These are phyloP conservation scores for Escallonia herrerae DNA, from an alignment of 129 eudicot genomes.

Conservation along the genomic window DNA sequence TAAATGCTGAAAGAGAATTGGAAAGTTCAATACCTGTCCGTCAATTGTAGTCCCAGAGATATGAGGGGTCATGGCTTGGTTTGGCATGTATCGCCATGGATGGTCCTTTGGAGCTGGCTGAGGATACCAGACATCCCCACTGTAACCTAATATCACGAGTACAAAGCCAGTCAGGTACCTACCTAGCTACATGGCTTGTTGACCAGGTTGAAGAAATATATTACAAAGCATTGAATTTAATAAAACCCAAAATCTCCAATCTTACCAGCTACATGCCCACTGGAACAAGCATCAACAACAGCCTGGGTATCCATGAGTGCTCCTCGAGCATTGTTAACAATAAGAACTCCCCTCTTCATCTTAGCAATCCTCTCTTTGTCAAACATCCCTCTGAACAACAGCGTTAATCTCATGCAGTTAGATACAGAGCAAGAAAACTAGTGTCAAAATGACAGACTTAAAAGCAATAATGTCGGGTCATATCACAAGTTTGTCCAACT, in stretches of 20 bases:
- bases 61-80: constrained; percentile 99
- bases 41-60: constrained; percentile 98
- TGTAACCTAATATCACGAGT: constrained; percentile 48
- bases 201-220: too few species aligned
- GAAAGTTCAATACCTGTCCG: constrained; percentile 54
- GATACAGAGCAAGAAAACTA: not conserved
- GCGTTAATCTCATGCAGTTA: not conserved
- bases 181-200: too few species aligned
- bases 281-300: constrained; percentile 86
- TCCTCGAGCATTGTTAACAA: constrained; percentile 96
- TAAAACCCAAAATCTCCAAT: not conserved
- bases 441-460: not conserved
- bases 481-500: not conserved
- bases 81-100: constrained; percentile 99
- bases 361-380: constrained; percentile 81
- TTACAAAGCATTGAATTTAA: not conserved
- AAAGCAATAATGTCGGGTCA: not conserved
- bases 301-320: constrained; percentile 99
- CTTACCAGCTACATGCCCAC: constrained; percentile 92
- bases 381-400: constrained; percentile 75
- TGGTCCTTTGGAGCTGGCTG: constrained; percentile 99
- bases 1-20: not conserved
- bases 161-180: not conserved
- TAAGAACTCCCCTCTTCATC: constrained; percentile 88
- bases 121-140: constrained; percentile 99